A percentile compares a stretch with the other conserved stretches of the same genome.
Conservation (phyloP, 805 yeast genomes). For the Kluyveromyces nonfermentans region DNA sequence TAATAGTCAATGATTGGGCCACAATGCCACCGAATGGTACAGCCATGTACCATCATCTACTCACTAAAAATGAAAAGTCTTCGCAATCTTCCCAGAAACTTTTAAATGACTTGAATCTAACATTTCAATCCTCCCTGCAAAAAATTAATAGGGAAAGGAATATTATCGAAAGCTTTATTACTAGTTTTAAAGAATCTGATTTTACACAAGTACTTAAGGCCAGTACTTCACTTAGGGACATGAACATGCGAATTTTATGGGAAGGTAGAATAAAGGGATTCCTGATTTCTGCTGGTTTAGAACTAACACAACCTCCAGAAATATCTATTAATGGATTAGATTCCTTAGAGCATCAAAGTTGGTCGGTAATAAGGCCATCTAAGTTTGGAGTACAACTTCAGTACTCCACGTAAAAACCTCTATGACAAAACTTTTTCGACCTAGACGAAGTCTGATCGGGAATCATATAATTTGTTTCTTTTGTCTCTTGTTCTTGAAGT, state of each 20-base stretch:
- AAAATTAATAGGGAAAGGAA: constrained; percentile 29
- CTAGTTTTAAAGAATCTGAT: constrained; percentile 40
- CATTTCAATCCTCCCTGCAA: constrained; percentile 26
- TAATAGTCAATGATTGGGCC: not conserved
- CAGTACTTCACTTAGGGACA: constrained; percentile 58
- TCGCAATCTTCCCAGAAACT: constrained; percentile 15
- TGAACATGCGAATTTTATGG: constrained; percentile 62
- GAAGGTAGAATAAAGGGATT: constrained; percentile 81
- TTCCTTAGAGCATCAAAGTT: constrained; percentile 6
- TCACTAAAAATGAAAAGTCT: constrained; percentile 8
- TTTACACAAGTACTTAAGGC: constrained; percentile 66
- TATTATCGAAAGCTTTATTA: constrained; percentile 44
- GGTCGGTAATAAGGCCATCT: constrained; percentile 9
- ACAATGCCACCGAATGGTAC: constrained; percentile 3
- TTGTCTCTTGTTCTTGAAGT: constrained; percentile 30
- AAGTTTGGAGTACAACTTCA: constrained; percentile 27
- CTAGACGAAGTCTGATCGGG: not conserved
- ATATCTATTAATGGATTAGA: constrained; percentile 1
- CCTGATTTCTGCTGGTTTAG: constrained; percentile 65
- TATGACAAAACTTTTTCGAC: too few relatives aligned
- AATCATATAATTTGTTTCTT: constrained; percentile 13
- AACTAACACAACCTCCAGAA: constrained; percentile 24
- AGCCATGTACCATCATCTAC: constrained; percentile 13
- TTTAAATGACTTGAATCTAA: constrained; percentile 20
- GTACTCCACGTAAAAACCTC: constrained; percentile 16